phyloP scores from a whole-genome alignment of 352 stramenopile genomes.

The Pythium oligandrum region DNA sequence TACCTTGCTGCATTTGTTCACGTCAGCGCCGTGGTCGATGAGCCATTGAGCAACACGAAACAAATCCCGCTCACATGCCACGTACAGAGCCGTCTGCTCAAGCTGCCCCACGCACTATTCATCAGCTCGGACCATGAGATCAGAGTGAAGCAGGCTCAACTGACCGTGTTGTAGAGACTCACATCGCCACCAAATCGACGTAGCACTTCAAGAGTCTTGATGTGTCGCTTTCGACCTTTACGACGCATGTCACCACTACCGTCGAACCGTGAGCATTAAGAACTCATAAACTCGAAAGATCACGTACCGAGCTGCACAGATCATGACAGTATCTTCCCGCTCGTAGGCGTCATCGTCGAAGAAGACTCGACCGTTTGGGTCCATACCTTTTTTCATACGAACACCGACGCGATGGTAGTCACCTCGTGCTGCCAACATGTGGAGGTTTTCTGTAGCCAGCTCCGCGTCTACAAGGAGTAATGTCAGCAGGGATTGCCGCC shows the following conservation, averaged over 20 bases:
- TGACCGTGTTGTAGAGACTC: constrained; percentile 46
- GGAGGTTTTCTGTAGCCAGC: constrained; percentile 43
- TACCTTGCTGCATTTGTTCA: constrained; percentile 50
- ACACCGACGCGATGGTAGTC: constrained; percentile 33
- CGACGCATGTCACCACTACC: neutral
- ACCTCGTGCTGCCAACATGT: constrained; percentile 41
- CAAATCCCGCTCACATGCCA: constrained; percentile 49
- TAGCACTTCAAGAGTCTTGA: constrained; percentile 53
- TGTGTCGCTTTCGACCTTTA: constrained; percentile 39
- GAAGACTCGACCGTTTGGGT: constrained; percentile 42
- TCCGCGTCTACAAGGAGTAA: constrained; percentile 28
- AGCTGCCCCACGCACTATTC: constrained; percentile 20
- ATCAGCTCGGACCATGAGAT: neutral
- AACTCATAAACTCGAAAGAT: constrained; percentile 5
- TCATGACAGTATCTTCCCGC: constrained; percentile 48
- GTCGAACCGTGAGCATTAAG: neutral
- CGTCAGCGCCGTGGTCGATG: constrained; percentile 42
- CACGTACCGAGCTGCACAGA: constrained; percentile 45
- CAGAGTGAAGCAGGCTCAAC: constrained; percentile 2
- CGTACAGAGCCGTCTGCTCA: constrained; percentile 50
- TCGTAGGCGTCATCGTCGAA: constrained; percentile 43
- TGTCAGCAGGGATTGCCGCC: neutral
- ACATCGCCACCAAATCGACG: constrained; percentile 47
- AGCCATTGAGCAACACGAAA: constrained; percentile 38
- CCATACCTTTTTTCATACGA: constrained; percentile 49